Conservation (phyloP, 2,329 filamentous ascomycete genomes). For the Helminthosporium solani region DNA sequence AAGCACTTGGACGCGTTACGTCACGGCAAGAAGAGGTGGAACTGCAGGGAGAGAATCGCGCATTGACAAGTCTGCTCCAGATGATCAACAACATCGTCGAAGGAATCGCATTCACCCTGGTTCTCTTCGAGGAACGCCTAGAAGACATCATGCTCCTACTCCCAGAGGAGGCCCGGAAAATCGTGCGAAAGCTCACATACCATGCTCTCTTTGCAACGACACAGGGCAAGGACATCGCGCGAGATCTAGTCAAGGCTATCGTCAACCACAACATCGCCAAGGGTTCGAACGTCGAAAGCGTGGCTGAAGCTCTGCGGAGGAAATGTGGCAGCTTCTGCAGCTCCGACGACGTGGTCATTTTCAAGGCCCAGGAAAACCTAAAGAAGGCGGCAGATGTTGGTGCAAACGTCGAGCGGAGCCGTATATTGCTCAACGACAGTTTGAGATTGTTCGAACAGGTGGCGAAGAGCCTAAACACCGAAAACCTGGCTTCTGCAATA, state of each 20-base stretch:
- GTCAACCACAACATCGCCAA: slow-evolving; percentile 97
- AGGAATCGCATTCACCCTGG: slow-evolving; percentile 92
- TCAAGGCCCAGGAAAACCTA: slow-evolving; percentile 94
- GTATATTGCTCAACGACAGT: slow-evolving; percentile 83
- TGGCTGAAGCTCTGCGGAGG: slow-evolving; percentile 88
- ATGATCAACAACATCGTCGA: slow-evolving; percentile 90
- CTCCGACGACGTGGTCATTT: slow-evolving; percentile 93
- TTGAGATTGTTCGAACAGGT: slow-evolving; percentile 86
- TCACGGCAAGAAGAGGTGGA: slow-evolving; percentile 90
- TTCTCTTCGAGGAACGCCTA: slow-evolving; percentile 90
- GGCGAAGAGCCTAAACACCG: slow-evolving; percentile 74
- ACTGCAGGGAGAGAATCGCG: slow-evolving; percentile 90
- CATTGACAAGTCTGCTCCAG: slow-evolving; percentile 79
- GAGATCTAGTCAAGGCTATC: slow-evolving; percentile 93
- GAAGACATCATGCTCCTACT: slow-evolving; percentile 82
- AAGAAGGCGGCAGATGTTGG: slow-evolving; percentile 83
- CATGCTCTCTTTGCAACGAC: slow-evolving; percentile 80
- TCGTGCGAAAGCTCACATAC: slow-evolving; percentile 77
- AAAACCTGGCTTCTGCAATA: slow-evolving; percentile 76
- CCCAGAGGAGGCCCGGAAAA: slow-evolving; percentile 64
- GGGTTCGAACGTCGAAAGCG: slow-evolving; percentile 94
- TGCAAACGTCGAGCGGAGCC: slow-evolving; percentile 71
- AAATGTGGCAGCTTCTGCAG: slow-evolving; percentile 97
- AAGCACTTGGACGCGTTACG: slow-evolving; percentile 73
- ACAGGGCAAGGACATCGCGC: slow-evolving; percentile 83